phyloP scores from a whole-genome alignment of 306 rosid genomes.

The Arachis hypogaea region DNA sequence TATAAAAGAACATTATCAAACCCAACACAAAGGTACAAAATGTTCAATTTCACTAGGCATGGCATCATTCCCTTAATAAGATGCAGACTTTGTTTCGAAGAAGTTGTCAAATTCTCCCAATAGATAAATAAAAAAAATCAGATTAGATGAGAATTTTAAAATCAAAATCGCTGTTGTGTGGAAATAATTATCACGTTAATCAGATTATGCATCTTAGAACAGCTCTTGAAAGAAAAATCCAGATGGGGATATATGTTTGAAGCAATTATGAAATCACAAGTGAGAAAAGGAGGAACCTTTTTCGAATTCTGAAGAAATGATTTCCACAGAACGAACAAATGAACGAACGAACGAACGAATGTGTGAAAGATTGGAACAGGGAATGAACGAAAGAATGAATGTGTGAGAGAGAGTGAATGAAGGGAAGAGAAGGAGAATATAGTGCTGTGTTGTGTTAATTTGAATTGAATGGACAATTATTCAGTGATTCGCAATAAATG shows the following conservation, averaged over 20 bases:
- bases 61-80: constrained; percentile 17
- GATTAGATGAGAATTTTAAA: not conserved
- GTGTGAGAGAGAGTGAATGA: not conserved
- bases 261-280: not conserved
- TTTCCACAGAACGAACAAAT: too few relatives aligned
- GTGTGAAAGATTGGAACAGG: not conserved
- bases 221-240: not conserved
- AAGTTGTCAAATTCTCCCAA: constrained; percentile 20
- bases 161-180: constrained; percentile 18
- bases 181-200: constrained; percentile 7
- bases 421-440: not conserved
- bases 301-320: not conserved
- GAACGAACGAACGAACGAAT: not conserved
- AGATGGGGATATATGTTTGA: constrained; percentile 13
- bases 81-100: constrained; percentile 13
- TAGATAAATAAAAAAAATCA: not conserved
- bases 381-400: not conserved
- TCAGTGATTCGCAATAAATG: not conserved
- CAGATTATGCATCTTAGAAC: constrained; percentile 16
- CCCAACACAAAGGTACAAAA: constrained; percentile 4
- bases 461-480: not conserved
- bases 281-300: constrained; percentile 34
- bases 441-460: not conserved
- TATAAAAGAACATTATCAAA: not conserved
- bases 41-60: constrained; percentile 7